phyloP scores from a whole-genome alignment of 495 filamentous ascomycete species.

The Talaromyces adpressus region DNA sequence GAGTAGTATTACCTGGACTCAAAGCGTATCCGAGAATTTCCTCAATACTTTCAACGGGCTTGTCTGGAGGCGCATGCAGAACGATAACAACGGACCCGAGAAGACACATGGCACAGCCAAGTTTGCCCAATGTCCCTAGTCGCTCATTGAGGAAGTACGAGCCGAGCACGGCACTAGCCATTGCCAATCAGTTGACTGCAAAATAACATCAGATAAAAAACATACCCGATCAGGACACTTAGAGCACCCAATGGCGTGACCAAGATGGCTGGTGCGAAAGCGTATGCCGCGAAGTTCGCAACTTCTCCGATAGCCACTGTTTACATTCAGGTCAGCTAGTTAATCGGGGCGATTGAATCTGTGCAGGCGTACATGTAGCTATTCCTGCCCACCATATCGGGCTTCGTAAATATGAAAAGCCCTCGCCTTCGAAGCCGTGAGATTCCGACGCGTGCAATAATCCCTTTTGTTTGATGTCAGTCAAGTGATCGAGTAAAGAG shows the following conservation, averaged over 20 bases:
- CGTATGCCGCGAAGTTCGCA: slow-evolving; percentile 95
- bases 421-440: slow-evolving; percentile 95
- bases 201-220: background rate
- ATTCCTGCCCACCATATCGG: slow-evolving; percentile 96
- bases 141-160: slow-evolving; percentile 89
- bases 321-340: background rate
- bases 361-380: slow-evolving; percentile 57
- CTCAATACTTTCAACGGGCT: slow-evolving; percentile 80
- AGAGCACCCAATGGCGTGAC: slow-evolving; percentile 92
- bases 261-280: slow-evolving; percentile 93
- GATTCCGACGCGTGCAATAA: slow-evolving; percentile 81
- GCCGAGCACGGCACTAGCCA: slow-evolving; percentile 68
- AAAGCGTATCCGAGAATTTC: slow-evolving; percentile 84
- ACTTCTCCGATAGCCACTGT: slow-evolving; percentile 77
- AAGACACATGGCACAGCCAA: slow-evolving; percentile 93
- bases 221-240: slow-evolving; percentile 84
- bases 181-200: background rate
- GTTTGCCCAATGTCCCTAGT: slow-evolving; percentile 80
- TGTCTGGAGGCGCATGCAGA: slow-evolving; percentile 90
- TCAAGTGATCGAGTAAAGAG: background rate
- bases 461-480: slow-evolving; percentile 48
- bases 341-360: background rate
- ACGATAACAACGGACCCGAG: slow-evolving; percentile 97
- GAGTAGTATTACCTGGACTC: slow-evolving; percentile 58
- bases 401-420: slow-evolving; percentile 85